A percentile compares a stretch with the other conserved stretches of the same genome.
These are phyloP conservation scores for Candida insectalens DNA, from an alignment of 805 yeast genomes.

Conservation along the genomic window DNA sequence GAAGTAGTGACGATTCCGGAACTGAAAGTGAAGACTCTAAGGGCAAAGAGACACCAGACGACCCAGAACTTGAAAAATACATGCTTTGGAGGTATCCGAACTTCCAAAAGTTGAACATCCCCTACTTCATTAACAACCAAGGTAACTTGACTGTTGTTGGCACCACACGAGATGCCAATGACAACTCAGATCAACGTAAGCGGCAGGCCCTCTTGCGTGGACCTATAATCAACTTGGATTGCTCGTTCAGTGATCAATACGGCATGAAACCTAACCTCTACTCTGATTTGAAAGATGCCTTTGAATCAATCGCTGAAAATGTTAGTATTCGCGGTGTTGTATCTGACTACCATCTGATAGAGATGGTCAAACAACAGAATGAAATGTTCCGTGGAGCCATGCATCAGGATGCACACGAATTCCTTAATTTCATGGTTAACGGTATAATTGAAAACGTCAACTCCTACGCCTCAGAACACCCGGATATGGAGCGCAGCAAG, in stretches of 20 bases:
- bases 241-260: slow-evolving; percentile 44
- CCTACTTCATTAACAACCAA: slow-evolving; percentile 31
- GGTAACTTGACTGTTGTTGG: slow-evolving; percentile 37
- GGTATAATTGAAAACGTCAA: slow-evolving; percentile 47
- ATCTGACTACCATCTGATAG: slow-evolving; percentile 68
- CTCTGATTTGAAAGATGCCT: slow-evolving; percentile 72
- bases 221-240: slow-evolving; percentile 77
- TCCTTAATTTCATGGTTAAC: slow-evolving; percentile 77
- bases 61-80: slow-evolving; percentile 12
- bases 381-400: slow-evolving; percentile 78
- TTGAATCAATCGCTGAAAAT: slow-evolving; percentile 74
- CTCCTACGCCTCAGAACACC: slow-evolving; percentile 12
- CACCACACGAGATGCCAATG: slow-evolving; percentile 28
- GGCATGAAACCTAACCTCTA: slow-evolving; percentile 40
- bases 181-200: slow-evolving; percentile 64
- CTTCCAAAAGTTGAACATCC: slow-evolving; percentile 25
- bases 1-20: not conserved
- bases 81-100: slow-evolving; percentile 20
- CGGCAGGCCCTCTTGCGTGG: slow-evolving; percentile 70
- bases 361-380: slow-evolving; percentile 71
- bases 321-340: slow-evolving; percentile 68
- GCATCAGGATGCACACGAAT: slow-evolving; percentile 99
- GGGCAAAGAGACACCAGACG: slow-evolving; percentile 4
- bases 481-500: slow-evolving; percentile 4
- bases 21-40: not conserved